Evolutionary conservation across 1,284 basidiomycete genomes (phyloP), one percentile per base, ranked within the genome.

Genomic region (Meira nashicola): DNA sequence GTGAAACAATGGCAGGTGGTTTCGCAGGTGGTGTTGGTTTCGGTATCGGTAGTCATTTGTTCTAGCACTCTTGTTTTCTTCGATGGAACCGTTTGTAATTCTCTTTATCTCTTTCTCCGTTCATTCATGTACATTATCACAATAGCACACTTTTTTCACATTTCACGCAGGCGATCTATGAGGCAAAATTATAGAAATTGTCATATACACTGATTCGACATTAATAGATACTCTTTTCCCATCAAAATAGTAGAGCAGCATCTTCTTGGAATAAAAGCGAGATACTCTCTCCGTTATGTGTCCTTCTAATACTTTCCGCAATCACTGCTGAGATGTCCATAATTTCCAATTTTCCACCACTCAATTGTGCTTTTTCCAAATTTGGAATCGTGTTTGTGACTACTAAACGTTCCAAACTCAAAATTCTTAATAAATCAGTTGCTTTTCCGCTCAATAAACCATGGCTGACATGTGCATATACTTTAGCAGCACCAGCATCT

Each of bases 271-370:
- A 78, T 54, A 78, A 68, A 41, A 75, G 67, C 15, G 74, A 79
- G 59, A 81, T 80, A 25, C 71, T 80, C 82, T 95, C 89, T 65
- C 94, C 94, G 69, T 98, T 97, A 80, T 98, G 94, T 19, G 92
- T 95, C 68, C 94, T 83, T 50, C 95, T 87, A 66, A 98, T 96
- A 73, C 89, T 92, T 82, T 98, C 94, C 10, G 93, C 90, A 59
- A 98, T 88, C 46, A 90, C 89, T 1, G 90, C 86, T 63, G 87
- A 88, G 67, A 97, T 86, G 79, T 97, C 94, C 74, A 98, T 81
- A 39, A 80, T 79, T 59, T 83, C 82, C 57, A 85, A 71, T 64
- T 81, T 79, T 83, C 55, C 82, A 19, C 74, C 68, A 49, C 79
- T 64, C 72, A 74, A 23, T 77, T 56, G 65, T 84, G 83, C 59